phyloP scores from a whole-genome alignment of 73 alveolate genomes.

The Tetrahymena elliotti region DNA sequence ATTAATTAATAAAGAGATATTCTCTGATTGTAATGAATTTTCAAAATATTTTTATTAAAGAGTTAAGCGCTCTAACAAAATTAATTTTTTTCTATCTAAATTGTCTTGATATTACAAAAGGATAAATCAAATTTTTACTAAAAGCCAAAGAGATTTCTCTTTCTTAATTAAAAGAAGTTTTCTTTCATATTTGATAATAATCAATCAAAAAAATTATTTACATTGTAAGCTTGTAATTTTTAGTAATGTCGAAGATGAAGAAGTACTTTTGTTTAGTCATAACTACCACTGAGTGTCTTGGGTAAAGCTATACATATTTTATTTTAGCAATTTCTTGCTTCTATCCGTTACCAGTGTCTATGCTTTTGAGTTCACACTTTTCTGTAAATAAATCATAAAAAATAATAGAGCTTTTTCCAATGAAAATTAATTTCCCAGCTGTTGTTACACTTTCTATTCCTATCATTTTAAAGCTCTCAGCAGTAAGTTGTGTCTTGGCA shows the following conservation, averaged over 20 bases:
- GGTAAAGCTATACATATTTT: background rate
- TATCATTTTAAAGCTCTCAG: background rate
- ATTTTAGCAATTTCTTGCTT: background rate
- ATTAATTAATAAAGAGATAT: no score
- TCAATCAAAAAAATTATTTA: background rate
- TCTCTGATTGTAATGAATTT: no score
- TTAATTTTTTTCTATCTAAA: no score
- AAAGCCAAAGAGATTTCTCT: no score
- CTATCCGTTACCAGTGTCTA: background rate
- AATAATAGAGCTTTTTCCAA: background rate
- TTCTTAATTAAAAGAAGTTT: no score
- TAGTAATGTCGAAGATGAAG: background rate
- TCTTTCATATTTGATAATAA: background rate
- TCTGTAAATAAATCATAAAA: background rate
- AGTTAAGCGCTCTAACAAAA: no score
- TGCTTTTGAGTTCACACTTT: background rate
- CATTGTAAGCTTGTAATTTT: background rate
- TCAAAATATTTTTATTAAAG: no score
- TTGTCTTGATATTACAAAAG: no score
- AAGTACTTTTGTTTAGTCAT: background rate
- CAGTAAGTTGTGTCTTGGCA: background rate
- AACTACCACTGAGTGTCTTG: background rate
- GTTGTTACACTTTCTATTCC: background rate
- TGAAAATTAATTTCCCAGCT: background rate
- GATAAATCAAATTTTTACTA: no score